Evolutionary conservation across 179 eudicot species (phyloP).

Genomic region (Heliamphora pulchella): DNA sequence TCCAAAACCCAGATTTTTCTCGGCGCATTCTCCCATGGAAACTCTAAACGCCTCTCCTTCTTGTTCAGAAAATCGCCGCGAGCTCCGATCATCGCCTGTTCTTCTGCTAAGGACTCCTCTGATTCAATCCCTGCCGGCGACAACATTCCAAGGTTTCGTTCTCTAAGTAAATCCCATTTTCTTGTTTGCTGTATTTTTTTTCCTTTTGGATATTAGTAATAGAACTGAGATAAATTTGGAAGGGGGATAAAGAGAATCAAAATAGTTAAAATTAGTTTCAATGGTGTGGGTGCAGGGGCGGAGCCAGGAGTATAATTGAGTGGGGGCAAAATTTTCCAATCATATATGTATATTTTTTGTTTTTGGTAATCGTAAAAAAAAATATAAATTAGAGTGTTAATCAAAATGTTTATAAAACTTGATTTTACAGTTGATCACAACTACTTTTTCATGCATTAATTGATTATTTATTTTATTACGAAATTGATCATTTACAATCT

Average conservation of each 20-base stretch:
- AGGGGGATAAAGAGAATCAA: background rate
- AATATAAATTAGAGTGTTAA: too few species aligned
- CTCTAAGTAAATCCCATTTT: background rate
- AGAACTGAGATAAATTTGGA: background rate
- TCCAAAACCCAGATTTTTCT: constrained; percentile 9
- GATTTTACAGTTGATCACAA: too few species aligned
- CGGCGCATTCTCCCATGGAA: constrained; percentile 1
- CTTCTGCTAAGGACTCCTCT: constrained; percentile 29
- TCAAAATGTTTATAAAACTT: too few species aligned
- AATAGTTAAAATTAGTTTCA: too few species aligned
- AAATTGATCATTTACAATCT: too few species aligned
- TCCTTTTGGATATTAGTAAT: background rate
- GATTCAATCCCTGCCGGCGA: constrained; percentile 30
- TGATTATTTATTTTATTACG: too few species aligned
- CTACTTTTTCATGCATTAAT: too few species aligned
- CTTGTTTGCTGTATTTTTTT: background rate
- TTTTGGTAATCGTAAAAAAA: too few species aligned
- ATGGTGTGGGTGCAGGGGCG: too few species aligned
- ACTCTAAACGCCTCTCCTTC: background rate
- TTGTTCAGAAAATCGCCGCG: background rate
- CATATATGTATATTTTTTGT: too few species aligned
- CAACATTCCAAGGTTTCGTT: constrained; percentile 21
- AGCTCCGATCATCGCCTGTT: constrained; percentile 1
- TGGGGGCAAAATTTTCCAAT: too few species aligned
- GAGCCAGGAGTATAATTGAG: too few species aligned